A percentile compares a stretch with the other conserved stretches of the same genome.
Evolutionary conservation across 1,284 basidiomycete species (phyloP).

Genomic region (Marasmius fiardii): DNA sequence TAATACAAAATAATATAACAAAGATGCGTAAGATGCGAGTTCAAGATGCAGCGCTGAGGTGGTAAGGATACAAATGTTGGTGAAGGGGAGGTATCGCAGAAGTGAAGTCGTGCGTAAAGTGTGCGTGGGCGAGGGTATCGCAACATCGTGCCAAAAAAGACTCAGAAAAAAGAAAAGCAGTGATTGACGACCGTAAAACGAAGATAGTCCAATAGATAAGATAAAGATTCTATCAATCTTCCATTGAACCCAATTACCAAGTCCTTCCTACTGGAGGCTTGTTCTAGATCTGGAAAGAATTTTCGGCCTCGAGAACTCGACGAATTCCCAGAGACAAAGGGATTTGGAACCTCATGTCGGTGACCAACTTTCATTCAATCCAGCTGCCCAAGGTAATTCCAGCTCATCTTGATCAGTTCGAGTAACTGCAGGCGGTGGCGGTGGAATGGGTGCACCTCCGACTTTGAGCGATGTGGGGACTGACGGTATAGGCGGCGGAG

Average conservation of each 20-base stretch:
- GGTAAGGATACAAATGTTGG: neutral
- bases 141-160: neutral
- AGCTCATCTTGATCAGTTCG: constrained; percentile 11
- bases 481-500: neutral
- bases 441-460: constrained; percentile 20
- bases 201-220: too few relatives aligned
- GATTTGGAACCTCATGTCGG: constrained; percentile 7
- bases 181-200: too few relatives aligned
- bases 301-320: neutral
- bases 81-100: neutral
- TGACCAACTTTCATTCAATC: constrained; percentile 30
- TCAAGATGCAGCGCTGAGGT: neutral
- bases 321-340: neutral
- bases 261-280: too few relatives aligned
- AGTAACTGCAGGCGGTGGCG: neutral
- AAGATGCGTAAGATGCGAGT: neutral
- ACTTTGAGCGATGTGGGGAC: neutral
- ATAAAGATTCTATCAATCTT: too few relatives aligned
- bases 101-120: neutral
- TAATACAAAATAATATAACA: neutral
- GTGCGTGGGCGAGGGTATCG: neutral
- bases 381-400: constrained; percentile 32
- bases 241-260: too few relatives aligned
- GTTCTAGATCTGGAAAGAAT: neutral
- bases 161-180: neutral